Evolutionary conservation across 495 filamentous ascomycete genomes (phyloP).

Genomic region (Friedmanniomyces simplex): DNA sequence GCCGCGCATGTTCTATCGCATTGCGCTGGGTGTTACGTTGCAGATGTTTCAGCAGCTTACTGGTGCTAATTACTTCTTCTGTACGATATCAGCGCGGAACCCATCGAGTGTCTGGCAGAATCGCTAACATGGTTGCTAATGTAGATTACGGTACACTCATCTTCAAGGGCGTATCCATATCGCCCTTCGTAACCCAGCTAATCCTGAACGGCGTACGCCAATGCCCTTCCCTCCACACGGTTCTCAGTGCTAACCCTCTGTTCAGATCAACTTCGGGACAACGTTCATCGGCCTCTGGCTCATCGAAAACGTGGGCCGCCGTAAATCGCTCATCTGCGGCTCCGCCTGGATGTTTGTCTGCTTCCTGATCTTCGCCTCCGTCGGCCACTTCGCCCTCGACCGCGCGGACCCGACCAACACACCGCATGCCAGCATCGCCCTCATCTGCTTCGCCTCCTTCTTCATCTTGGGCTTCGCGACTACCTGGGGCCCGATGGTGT

Average conservation of each 20-base stretch:
- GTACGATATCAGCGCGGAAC: too few relatives aligned
- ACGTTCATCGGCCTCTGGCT: conserved; percentile 33
- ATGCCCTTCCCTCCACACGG: too few relatives aligned
- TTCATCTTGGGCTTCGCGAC: conserved; percentile 46
- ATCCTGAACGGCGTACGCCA: background rate
- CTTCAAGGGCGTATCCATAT: conserved; percentile 4
- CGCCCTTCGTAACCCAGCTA: background rate
- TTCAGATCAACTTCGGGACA: conserved; percentile 29
- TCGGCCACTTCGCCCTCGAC: conserved; percentile 30
- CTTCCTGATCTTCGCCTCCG: conserved; percentile 31
- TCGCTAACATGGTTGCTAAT: too few relatives aligned
- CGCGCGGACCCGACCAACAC: background rate
- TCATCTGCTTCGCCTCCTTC: conserved; percentile 69
- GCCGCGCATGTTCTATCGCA: conserved; percentile 63
- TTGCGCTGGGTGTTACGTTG: conserved; percentile 55
- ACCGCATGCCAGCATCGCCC: conserved; percentile 46
- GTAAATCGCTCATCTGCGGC: conserved; percentile 28
- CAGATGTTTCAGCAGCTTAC: conserved; percentile 62
- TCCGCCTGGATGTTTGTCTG: conserved; percentile 28
- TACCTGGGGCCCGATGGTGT: conserved; percentile 78
- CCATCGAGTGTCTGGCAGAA: too few relatives aligned
- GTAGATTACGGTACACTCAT: conserved; percentile 8
- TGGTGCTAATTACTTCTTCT: conserved; percentile 39
- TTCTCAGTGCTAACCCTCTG: conserved; percentile 5
- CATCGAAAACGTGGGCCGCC: conserved; percentile 31